phyloP scores from a whole-genome alignment of 257 asterid genomes.

The Galeopsis tetrahit region DNA sequence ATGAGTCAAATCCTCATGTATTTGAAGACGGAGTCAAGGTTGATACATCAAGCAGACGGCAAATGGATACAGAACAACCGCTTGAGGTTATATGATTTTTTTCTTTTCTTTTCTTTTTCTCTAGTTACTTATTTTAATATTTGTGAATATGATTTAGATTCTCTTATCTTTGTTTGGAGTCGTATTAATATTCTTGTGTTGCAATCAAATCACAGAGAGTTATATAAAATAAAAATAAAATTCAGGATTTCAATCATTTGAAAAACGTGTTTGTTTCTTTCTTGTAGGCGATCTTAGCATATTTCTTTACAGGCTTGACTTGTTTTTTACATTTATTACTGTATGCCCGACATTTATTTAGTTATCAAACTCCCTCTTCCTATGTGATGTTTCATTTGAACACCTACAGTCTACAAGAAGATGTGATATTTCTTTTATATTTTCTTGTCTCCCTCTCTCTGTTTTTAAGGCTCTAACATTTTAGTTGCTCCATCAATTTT shows the following conservation, averaged over 20 bases:
- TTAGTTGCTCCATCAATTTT: too few relatives aligned
- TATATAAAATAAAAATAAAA: background rate
- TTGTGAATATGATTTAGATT: constrained; percentile 5
- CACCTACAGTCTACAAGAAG: background rate
- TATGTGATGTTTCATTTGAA: background rate
- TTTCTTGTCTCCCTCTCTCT: background rate
- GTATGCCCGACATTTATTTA: background rate
- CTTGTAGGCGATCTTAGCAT: background rate
- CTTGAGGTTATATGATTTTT: constrained; percentile 52
- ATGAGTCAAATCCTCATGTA: constrained; percentile 36
- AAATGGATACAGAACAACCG: constrained; percentile 39
- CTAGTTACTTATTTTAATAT: constrained; percentile 22
- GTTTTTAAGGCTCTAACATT: too few relatives aligned
- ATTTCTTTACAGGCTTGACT: background rate
- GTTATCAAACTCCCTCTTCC: background rate
- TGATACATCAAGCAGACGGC: constrained; percentile 36
- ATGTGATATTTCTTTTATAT: background rate
- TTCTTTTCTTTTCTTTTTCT: constrained; percentile 29
- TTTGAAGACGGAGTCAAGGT: constrained; percentile 40
- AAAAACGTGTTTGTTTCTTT: background rate
- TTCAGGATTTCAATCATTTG: background rate
- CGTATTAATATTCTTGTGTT: background rate
- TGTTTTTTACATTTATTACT: background rate
- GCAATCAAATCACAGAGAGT: constrained; percentile 9
- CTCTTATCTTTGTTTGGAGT: constrained; percentile 19